A percentile compares a stretch with the other conserved stretches of the same genome.
Evolutionary conservation across 2,329 filamentous ascomycete species (phyloP).

Genomic region (Davidsoniella australis): DNA sequence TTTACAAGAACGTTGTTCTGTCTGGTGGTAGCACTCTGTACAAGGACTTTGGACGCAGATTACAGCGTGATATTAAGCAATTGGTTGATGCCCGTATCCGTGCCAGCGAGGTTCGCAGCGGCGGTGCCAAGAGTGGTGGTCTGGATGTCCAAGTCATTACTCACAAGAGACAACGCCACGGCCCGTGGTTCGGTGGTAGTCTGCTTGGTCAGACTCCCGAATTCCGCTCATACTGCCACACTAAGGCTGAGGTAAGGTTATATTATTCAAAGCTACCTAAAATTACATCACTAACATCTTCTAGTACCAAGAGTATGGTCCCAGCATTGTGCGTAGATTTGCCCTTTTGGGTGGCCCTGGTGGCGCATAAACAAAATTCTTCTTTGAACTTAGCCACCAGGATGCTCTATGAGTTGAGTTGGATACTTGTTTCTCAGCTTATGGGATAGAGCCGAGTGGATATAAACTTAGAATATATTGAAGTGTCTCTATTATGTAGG

Average conservation of each 20-base stretch:
- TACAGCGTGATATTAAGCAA: slow-evolving; percentile 95
- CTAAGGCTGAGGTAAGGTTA: slow-evolving; percentile 50
- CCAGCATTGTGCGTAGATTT: slow-evolving; percentile 88
- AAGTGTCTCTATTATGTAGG: too few relatives aligned
- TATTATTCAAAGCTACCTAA: slow-evolving; percentile 1
- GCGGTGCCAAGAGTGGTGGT: slow-evolving; percentile 82
- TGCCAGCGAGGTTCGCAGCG: slow-evolving; percentile 79
- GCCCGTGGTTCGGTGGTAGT: slow-evolving; percentile 96
- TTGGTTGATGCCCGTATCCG: slow-evolving; percentile 85
- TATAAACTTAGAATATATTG: too few relatives aligned
- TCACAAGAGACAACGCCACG: slow-evolving; percentile 92
- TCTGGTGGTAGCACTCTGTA: slow-evolving; percentile 94
- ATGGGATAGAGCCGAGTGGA: neutral
- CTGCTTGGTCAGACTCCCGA: slow-evolving; percentile 93
- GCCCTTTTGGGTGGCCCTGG: slow-evolving; percentile 85
- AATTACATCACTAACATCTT: slow-evolving; percentile 14
- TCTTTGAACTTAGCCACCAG: too few relatives aligned
- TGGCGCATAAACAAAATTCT: slow-evolving; percentile 38
- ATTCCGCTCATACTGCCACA: slow-evolving; percentile 97
- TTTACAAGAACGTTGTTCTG: slow-evolving; percentile 99
- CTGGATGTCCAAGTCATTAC: slow-evolving; percentile 94
- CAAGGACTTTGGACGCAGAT: slow-evolving; percentile 89
- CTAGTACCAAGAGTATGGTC: slow-evolving; percentile 88
- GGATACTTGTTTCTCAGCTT: neutral
- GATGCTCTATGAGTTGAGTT: neutral